phyloP scores from a whole-genome alignment of 176 grass and related monocot genomes.

The Oryza meridionalis region DNA sequence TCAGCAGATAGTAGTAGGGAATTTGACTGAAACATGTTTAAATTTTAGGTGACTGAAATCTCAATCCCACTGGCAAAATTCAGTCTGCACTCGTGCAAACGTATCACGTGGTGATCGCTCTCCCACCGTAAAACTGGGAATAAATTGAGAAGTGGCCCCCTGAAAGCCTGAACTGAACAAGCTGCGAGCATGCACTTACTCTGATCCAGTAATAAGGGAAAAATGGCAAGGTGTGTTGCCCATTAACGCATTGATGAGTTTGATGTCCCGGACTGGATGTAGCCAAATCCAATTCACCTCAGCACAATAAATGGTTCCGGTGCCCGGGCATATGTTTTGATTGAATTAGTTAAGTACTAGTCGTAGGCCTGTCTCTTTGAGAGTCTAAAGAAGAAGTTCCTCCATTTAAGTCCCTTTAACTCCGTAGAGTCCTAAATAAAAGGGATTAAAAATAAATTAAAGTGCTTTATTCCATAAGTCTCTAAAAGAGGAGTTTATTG shows the following conservation, averaged over 20 bases:
- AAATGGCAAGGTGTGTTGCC: background rate
- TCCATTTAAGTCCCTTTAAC: too few species aligned
- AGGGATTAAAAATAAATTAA: too few species aligned
- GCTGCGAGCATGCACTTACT: background rate
- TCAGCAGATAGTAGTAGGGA: too few species aligned
- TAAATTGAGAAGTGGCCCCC: background rate
- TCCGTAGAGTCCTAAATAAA: too few species aligned
- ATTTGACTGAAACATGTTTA: too few species aligned
- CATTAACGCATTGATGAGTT: constrained; percentile 36
- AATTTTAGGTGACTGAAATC: too few species aligned
- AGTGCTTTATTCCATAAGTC: too few species aligned
- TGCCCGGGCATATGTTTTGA: background rate
- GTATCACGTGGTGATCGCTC: background rate
- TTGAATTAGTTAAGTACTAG: background rate
- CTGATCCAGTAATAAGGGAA: background rate
- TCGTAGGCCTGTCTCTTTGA: too few species aligned
- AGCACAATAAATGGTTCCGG: constrained; percentile 16
- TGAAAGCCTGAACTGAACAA: background rate
- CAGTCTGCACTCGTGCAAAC: background rate
- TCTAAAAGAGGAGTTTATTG: too few species aligned
- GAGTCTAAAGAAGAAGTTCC: too few species aligned
- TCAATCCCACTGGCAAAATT: background rate
- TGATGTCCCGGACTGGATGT: background rate
- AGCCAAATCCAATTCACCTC: constrained; percentile 27
- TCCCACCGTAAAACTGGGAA: background rate